Evolutionary conservation across 2,329 filamentous ascomycete species (phyloP), one percentile per base, ranked within the genome.

Genomic region (Xylariomycetidae sp.): DNA sequence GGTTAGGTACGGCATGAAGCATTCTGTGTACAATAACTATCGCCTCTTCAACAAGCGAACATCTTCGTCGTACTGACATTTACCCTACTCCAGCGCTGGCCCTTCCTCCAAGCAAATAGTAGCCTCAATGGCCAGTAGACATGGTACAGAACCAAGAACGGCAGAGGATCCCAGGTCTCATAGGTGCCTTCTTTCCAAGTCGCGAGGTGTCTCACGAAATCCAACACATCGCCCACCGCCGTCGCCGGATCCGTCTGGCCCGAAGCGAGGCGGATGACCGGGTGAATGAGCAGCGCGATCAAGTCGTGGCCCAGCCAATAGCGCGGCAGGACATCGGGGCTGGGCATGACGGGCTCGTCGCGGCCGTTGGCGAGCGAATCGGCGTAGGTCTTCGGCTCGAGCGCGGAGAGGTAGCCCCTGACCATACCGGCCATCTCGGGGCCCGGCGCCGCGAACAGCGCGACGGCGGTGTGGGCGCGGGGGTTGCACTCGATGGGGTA

Each of bases 401-500:
- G 52, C 1, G 67, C 44, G 1, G 61, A 63, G 10, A 82, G 55
- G 42, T 82, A 83, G 3, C 64, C 67, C 10, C 64, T 57, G 2
- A 67, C 61, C 47, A 79, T 57, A 16, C 66, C 60, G 2, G 59
- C 58, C 15, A 60, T 59, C n/a, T 62, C 54, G 2, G 54, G 48
- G 4, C 60, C 60, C 4, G 56, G 52, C 22, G 60, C 59, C 15
- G 53, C 52, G 50, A 85, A 82, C 1, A 85, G 58, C 1, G 76
- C 65, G 0, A 80, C 72, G 0, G 81, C 81, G 0, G 81, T 85
- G 46, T 85, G 80, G 0, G 74, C 76, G 10, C 81, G 64, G 0
- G 81, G 81, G 35, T 85, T 85, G 49, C 80, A 85, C 50, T 85
- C 80, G 36, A 85, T 85, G 0, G 79, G 77, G 42, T 76, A 80